phyloP scores from a whole-genome alignment of 2,329 filamentous ascomycete genomes.

The Penicillium sp. region DNA sequence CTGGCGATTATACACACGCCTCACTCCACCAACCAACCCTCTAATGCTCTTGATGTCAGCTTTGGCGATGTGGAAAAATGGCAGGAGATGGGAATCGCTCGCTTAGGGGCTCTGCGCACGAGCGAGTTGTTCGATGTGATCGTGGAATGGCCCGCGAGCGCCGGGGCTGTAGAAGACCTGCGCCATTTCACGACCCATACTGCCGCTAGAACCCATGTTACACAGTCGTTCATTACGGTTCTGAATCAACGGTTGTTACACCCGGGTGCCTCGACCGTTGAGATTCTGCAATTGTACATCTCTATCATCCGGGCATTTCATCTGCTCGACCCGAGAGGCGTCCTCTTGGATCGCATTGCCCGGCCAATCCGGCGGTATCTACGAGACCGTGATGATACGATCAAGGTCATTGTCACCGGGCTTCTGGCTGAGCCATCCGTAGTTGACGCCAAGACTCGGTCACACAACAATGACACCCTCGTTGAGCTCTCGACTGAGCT shows the following conservation, averaged over 20 bases:
- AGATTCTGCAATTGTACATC: constrained; percentile 69
- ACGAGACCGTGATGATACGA: constrained; percentile 65
- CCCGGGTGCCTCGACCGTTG: constrained; percentile 64
- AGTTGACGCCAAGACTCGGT: constrained; percentile 31
- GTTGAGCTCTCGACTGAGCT: constrained; percentile 59
- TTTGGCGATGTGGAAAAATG: constrained; percentile 53
- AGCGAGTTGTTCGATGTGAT: constrained; percentile 63
- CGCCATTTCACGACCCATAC: constrained; percentile 58
- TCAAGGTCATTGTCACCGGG: constrained; percentile 65
- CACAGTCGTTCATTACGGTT: constrained; percentile 55
- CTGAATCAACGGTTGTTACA: constrained; percentile 60
- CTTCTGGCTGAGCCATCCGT: constrained; percentile 58
- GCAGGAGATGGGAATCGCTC: constrained; percentile 57
- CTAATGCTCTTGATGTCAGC: constrained; percentile 35
- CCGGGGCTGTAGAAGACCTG: constrained; percentile 62
- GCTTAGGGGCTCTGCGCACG: constrained; percentile 58
- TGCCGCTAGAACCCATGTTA: constrained; percentile 57
- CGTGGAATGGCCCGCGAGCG: constrained; percentile 61
- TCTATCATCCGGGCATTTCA: constrained; percentile 66
- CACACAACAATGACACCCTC: constrained; percentile 44
- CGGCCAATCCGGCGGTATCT: constrained; percentile 64
- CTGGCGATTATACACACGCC: constrained; percentile 43
- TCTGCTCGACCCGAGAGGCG: constrained; percentile 64
- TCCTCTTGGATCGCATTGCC: constrained; percentile 67
- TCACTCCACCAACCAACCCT: constrained; percentile 21